Base-by-base conservation (phyloP, 768 basidiomycete genomes). In the Pleurotus tuber-regium region DNA sequence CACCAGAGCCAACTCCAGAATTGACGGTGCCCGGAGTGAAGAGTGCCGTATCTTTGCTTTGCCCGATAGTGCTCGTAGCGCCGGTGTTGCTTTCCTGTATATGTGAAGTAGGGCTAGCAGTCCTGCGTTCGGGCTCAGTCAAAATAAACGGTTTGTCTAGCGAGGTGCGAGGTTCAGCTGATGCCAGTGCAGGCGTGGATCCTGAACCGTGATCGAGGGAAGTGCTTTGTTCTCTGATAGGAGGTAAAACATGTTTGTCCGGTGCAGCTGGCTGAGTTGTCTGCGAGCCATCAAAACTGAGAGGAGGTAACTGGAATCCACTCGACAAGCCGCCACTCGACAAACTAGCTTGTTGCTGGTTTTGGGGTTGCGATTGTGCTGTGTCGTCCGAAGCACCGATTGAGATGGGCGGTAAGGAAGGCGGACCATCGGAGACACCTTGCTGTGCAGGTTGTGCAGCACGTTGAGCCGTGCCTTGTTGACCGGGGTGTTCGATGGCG, bases 201-300 rank as follows among this genome's bases (percentile, higher is more conserved):
- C 58, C 59, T 21, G 63, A 62, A 12, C 54, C 55, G 25, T 64
- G 59, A 10, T 68, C 69, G 51, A 60, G 58, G 40, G 61, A 54
- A 44, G 63, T 68, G 53, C 68, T 71, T 30, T 65, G 61, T 61
- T 91, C 89, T 2, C 82, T 83, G 54, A 90, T 89, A 6, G 87
- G 86, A 2, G 87, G 80, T 52, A 89, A 64, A 4, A 71, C 56
- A 19, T 61, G 57, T 21, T 57, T 50, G 29, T 68, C 71, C 51
- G 59, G 64, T 35, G 16, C 47, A 53, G 60, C 50, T 46, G 24
- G 38, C 51, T 56, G 28, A 50, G 35, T 3, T 2, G 46, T 16
- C 31, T 48, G 43, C 57, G 41, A 54, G 58, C 50, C 46, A 29
- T 71, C 75, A 52, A 87, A 82, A 57, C 61, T 70, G 29, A 89